Evolutionary conservation across 2,329 filamentous ascomycete genomes (phyloP).

Genomic region (Trichophyton rubrum): DNA sequence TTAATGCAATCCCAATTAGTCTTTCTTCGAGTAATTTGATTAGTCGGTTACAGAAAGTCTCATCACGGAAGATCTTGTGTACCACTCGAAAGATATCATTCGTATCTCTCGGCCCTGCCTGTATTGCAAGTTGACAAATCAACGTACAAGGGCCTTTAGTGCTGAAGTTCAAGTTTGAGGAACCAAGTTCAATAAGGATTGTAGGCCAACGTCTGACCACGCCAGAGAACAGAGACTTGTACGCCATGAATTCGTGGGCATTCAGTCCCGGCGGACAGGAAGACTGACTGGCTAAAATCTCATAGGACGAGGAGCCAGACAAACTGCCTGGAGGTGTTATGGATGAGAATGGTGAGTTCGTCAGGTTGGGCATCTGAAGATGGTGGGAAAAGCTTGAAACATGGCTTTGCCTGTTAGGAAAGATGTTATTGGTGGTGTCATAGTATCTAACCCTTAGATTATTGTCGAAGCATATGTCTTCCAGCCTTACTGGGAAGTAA

Average conservation of each 20-base stretch:
- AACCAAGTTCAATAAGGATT: conserved; percentile 40
- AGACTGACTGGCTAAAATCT: conserved; percentile 34
- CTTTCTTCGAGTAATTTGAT: conserved; percentile 37
- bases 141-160: conserved; percentile 39
- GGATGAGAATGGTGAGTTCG: conserved; percentile 25
- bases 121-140: conserved; percentile 41
- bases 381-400: conserved; percentile 36
- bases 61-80: conserved; percentile 42
- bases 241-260: conserved; percentile 39
- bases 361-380: conserved; percentile 29
- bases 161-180: conserved; percentile 49
- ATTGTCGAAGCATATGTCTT: conserved; percentile 36
- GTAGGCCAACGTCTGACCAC: conserved; percentile 36
- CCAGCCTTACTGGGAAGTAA: conserved; percentile 30
- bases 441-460: conserved; percentile 39
- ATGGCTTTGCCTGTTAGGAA: conserved; percentile 24
- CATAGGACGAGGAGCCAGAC: conserved; percentile 39
- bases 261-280: conserved; percentile 37
- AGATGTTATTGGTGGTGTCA: conserved; percentile 30
- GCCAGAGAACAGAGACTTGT: conserved; percentile 35
- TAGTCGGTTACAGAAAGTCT: conserved; percentile 38
- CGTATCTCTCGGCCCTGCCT: conserved; percentile 40
- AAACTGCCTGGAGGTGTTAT: conserved; percentile 23
- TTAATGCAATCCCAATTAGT: conserved; percentile 37
- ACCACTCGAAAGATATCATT: conserved; percentile 31